Evolutionary conservation across 805 yeast species (phyloP).

Genomic region (Cyberlindnera amylophila): DNA sequence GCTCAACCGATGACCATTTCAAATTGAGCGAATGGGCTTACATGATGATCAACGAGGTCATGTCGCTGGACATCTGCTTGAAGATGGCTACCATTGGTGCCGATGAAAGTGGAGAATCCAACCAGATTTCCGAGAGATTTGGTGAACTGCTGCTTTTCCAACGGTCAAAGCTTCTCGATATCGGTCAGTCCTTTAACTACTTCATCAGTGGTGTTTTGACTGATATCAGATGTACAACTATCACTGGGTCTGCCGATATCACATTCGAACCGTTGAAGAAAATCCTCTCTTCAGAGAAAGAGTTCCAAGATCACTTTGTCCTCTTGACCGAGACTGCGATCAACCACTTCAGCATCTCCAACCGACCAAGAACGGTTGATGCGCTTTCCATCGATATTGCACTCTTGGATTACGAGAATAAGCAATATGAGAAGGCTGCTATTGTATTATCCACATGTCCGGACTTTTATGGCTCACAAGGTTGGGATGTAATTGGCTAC

Average conservation of each 20-base stretch:
- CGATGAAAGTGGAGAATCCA: constrained; percentile 23
- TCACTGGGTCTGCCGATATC: background rate
- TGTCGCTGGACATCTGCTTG: constrained; percentile 23
- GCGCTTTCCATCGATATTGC: constrained; percentile 78
- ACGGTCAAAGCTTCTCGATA: constrained; percentile 38
- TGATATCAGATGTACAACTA: constrained; percentile 5
- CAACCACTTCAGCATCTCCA: constrained; percentile 46
- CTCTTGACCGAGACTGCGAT: constrained; percentile 54
- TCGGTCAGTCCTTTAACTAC: constrained; percentile 32
- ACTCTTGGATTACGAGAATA: constrained; percentile 53
- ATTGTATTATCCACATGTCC: constrained; percentile 65
- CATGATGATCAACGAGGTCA: constrained; percentile 39
- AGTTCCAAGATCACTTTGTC: constrained; percentile 42
- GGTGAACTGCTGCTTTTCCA: constrained; percentile 49
- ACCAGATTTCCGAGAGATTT: constrained; percentile 33
- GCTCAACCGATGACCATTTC: constrained; percentile 20
- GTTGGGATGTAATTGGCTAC: constrained; percentile 74
- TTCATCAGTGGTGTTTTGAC: constrained; percentile 30
- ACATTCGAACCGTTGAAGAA: constrained; percentile 17
- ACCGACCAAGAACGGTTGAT: constrained; percentile 63
- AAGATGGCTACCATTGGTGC: constrained; percentile 18
- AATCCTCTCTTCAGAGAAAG: constrained; percentile 30
- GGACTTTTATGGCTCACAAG: constrained; percentile 58
- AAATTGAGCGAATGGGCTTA: constrained; percentile 39
- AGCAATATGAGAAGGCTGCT: constrained; percentile 57